A percentile compares a stretch with the other conserved stretches of the same genome.
Conservation (phyloP, 2,329 filamentous ascomycete species). For the Amauroascus niger region DNA sequence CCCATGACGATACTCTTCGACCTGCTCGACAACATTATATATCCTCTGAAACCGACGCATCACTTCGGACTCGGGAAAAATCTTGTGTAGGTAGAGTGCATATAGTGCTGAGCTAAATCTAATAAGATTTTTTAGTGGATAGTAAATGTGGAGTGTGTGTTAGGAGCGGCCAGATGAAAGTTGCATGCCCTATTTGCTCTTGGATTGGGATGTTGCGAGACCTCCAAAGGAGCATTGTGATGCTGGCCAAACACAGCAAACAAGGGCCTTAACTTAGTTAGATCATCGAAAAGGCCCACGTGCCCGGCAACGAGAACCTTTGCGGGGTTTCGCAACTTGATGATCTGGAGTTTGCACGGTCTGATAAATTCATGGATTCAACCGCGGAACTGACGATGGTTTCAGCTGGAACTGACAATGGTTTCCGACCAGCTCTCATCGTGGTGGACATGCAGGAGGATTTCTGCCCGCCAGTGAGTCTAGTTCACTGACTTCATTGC, state of each 20-base stretch:
- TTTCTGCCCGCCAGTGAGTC: constrained; percentile 76
- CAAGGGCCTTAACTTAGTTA: background rate
- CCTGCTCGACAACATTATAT: constrained; percentile 20
- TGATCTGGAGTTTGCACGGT: no score
- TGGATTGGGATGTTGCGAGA: background rate
- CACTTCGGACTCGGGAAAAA: no score
- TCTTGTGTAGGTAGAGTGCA: no score
- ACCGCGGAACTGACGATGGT: no score
- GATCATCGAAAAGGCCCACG: no score
- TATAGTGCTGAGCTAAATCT: no score
- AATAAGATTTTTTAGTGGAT: no score
- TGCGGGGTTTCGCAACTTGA: no score
- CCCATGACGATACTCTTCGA: constrained; percentile 22
- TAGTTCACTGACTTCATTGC: constrained; percentile 28
- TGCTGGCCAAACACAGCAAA: background rate
- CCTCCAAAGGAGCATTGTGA: background rate
- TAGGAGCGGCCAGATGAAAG: no score
- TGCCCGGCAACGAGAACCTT: no score
- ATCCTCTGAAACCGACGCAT: constrained; percentile 16
- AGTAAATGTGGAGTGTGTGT: no score
- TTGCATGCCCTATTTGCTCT: background rate
- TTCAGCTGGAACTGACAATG: background rate
- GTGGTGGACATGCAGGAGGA: constrained; percentile 89
- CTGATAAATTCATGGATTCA: no score
- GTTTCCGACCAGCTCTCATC: constrained; percentile 50